phyloP scores from a whole-genome alignment of 108 stramenopile species.

The Discostella stelligeroides region DNA sequence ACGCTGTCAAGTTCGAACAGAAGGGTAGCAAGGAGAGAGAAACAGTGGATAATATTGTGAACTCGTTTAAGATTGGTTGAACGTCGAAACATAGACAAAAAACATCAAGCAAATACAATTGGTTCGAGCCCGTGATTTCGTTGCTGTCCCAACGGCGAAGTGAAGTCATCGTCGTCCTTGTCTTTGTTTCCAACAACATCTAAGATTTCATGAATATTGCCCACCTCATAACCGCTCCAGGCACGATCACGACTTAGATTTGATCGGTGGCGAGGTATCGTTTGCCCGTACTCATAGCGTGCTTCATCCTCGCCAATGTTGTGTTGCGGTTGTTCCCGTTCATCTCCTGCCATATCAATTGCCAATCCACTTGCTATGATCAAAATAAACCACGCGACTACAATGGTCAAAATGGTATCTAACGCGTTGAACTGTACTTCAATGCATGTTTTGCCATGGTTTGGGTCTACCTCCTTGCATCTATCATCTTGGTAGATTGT shows the following conservation, averaged over 20 bases:
- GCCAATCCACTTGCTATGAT: constrained; percentile 29
- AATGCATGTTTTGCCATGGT: constrained; percentile 48
- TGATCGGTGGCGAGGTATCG: constrained; percentile 30
- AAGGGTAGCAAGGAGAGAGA: constrained; percentile 69
- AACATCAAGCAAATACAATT: constrained; percentile 34
- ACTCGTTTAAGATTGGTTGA: constrained; percentile 57
- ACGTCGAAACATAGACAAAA: neutral
- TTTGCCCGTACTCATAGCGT: constrained; percentile 38
- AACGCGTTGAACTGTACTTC: constrained; percentile 45
- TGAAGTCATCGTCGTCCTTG: constrained; percentile 6
- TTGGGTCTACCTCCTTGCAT: constrained; percentile 41
- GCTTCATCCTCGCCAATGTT: constrained; percentile 9
- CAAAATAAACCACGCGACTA: constrained; percentile 37
- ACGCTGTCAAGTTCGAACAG: constrained; percentile 73
- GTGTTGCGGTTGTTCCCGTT: constrained; percentile 10
- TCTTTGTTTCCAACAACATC: constrained; percentile 3
- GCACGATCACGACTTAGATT: constrained; percentile 15
- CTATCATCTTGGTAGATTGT: constrained; percentile 67
- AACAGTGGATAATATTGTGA: constrained; percentile 76
- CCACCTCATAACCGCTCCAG: constrained; percentile 11
- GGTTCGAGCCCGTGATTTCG: constrained; percentile 28
- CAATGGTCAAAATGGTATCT: constrained; percentile 37
- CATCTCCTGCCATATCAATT: constrained; percentile 29
- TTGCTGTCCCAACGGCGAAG: constrained; percentile 16
- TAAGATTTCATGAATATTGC: neutral